These are phyloP conservation scores for Themeda triandra DNA, from an alignment of 176 grass and related monocot genomes.

Conservation along the genomic window DNA sequence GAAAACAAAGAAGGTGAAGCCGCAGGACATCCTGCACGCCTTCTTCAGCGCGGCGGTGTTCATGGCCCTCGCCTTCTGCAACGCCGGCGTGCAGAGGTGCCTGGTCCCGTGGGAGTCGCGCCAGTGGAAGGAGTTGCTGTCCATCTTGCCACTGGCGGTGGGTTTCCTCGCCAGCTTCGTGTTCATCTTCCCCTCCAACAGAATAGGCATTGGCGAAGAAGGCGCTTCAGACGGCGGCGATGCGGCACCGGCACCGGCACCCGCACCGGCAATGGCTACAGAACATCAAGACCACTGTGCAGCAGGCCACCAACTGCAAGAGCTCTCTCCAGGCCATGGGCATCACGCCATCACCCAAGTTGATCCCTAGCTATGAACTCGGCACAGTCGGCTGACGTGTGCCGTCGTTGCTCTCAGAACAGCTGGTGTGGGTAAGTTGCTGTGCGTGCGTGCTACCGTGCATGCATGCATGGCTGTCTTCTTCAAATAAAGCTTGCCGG, in stretches of 20 bases:
- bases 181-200: background rate
- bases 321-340: no score
- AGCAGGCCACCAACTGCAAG: background rate
- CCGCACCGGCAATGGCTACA: background rate
- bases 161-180: background rate
- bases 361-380: background rate
- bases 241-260: background rate
- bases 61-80: background rate
- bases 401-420: background rate
- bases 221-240: background rate
- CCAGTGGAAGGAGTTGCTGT: background rate
- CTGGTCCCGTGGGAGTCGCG: background rate
- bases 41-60: background rate
- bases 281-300: no score
- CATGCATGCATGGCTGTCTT: background rate
- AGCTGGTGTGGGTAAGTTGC: background rate
- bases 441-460: background rate
- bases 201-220: background rate
- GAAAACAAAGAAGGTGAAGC: background rate
- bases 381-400: background rate
- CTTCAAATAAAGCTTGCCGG: background rate
- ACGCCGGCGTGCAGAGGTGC: background rate
- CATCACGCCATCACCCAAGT: background rate
- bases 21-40: background rate
- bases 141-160: background rate